Conservation (phyloP, 805 yeast genomes). For the Yamadazyma phyllophila region DNA sequence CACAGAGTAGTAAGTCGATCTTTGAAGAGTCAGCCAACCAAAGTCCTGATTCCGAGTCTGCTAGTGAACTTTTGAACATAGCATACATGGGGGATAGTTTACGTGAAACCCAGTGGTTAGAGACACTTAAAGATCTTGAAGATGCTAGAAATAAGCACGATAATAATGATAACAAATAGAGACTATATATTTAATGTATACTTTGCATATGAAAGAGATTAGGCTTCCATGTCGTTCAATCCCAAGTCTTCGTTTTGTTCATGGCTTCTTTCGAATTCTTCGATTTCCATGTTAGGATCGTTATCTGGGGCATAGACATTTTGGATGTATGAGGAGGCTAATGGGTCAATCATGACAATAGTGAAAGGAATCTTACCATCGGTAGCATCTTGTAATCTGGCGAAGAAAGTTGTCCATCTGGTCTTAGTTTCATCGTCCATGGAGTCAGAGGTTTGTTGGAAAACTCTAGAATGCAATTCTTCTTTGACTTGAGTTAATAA, state of each 20-base stretch:
- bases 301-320: constrained; percentile 98
- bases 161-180: not conserved
- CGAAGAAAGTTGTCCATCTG: constrained; percentile 84
- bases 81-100: constrained; percentile 24
- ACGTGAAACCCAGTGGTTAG: constrained; percentile 26
- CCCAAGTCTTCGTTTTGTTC: constrained; percentile 94
- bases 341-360: constrained; percentile 86
- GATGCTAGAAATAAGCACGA: constrained; percentile 5
- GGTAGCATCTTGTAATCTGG: constrained; percentile 69
- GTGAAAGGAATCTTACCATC: constrained; percentile 84
- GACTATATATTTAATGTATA: not conserved
- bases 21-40: constrained; percentile 6
- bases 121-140: constrained; percentile 21
- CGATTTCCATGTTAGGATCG: constrained; percentile 93
- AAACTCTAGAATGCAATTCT: constrained; percentile 82
- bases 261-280: constrained; percentile 84
- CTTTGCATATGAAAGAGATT: constrained; percentile 1
- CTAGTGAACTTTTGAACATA: constrained; percentile 15
- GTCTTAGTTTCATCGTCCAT: constrained; percentile 75
- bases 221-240: constrained; percentile 51
- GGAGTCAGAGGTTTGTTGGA: constrained; percentile 83
- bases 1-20: not conserved
- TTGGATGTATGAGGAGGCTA: constrained; percentile 93
- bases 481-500: constrained; percentile 83
- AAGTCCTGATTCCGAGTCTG: constrained; percentile 4